Percentiles rank a stretch among this genome's conserved stretches.
These are phyloP conservation scores for Cladosporium velox DNA, from an alignment of 2,329 filamentous ascomycete genomes.

Conservation along the genomic window DNA sequence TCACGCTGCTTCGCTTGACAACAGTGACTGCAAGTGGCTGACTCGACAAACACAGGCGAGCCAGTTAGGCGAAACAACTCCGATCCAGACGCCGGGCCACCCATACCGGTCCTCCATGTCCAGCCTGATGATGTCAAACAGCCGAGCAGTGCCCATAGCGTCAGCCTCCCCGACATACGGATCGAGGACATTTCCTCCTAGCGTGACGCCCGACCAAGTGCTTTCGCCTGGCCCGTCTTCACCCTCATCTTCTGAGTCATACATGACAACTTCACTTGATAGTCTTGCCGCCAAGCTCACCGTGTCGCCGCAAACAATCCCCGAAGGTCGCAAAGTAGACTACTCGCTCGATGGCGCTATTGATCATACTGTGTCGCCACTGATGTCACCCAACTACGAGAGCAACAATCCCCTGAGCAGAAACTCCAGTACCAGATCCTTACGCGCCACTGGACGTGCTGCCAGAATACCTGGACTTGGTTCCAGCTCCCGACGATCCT, in stretches of 20 bases:
- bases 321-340: constrained; percentile 31
- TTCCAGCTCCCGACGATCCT: constrained; percentile 28
- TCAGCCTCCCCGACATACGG: constrained; percentile 36
- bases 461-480: constrained; percentile 25
- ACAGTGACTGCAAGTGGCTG: constrained; percentile 16
- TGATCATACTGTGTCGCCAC: constrained; percentile 24
- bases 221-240: constrained; percentile 24
- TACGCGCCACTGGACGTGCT: constrained; percentile 26
- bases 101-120: constrained; percentile 21
- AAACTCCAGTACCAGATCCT: constrained; percentile 34
- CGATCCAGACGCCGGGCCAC: constrained; percentile 23
- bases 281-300: constrained; percentile 34
- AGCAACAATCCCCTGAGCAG: constrained; percentile 32
- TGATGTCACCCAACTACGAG: constrained; percentile 31
- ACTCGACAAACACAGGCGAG: constrained; percentile 29
- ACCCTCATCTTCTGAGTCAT: constrained; percentile 28
- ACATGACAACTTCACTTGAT: constrained; percentile 33
- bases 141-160: constrained; percentile 26
- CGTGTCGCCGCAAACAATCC: constrained; percentile 37
- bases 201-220: constrained; percentile 19
- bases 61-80: constrained; percentile 28
- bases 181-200: constrained; percentile 36
- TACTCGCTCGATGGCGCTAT: constrained; percentile 25
- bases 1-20: neutral
- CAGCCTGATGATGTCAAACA: constrained; percentile 28